These are phyloP conservation scores for Trichophyton verrucosum DNA, from an alignment of 2,329 filamentous ascomycete genomes.

Conservation along the genomic window DNA sequence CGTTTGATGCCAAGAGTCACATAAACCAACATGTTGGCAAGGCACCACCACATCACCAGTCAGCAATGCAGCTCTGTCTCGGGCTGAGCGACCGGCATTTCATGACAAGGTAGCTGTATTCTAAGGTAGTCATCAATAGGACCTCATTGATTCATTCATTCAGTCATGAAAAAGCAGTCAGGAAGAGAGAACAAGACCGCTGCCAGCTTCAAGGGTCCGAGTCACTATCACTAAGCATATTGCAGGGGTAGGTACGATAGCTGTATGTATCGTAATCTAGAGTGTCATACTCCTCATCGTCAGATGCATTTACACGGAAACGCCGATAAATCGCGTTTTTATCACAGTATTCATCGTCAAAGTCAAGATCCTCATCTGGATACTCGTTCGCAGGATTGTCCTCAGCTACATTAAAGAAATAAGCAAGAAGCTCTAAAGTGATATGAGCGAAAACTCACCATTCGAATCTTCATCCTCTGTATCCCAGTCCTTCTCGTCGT, in stretches of 20 bases:
- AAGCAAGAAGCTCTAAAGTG: not conserved
- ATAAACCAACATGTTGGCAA: too few relatives aligned
- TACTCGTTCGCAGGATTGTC: constrained; percentile 41
- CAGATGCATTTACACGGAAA: constrained; percentile 32
- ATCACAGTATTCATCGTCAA: constrained; percentile 36
- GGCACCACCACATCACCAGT: too few relatives aligned
- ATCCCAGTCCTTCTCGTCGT: constrained; percentile 43
- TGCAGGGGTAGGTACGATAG: constrained; percentile 16
- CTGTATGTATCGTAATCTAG: constrained; percentile 22
- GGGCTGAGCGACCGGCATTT: not conserved
- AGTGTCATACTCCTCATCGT: constrained; percentile 35
- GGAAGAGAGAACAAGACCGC: too few relatives aligned
- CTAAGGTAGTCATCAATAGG: not conserved
- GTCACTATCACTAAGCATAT: constrained; percentile 20
- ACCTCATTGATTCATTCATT: not conserved
- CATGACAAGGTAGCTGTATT: not conserved
- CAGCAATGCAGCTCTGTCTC: too few relatives aligned
- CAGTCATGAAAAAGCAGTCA: not conserved
- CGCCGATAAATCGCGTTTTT: constrained; percentile 26
- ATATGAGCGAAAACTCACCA: constrained; percentile 26
- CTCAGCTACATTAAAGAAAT: constrained; percentile 27
- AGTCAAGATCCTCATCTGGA: constrained; percentile 38
- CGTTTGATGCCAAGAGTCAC: not conserved
- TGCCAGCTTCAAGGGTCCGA: not conserved
- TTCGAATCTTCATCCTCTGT: constrained; percentile 53